Evolutionary conservation across 805 yeast species (phyloP).

Genomic region (Metschnikowia shivogae): DNA sequence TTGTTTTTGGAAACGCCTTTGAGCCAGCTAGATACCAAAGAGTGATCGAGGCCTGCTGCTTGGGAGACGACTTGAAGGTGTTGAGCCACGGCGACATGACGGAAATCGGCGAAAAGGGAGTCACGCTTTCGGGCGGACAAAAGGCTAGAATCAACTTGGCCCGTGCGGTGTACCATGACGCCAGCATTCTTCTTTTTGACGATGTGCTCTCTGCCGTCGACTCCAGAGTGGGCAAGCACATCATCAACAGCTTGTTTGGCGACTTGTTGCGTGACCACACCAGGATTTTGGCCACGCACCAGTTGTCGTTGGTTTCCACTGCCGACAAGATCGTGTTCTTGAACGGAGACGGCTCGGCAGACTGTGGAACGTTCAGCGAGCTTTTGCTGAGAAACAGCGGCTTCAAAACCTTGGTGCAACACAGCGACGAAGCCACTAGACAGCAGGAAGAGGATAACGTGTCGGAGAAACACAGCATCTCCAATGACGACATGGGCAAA

Average conservation of each 20-base stretch:
- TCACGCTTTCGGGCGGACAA: conserved; percentile 44
- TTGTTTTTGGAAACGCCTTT: conserved; percentile 33
- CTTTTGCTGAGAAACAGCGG: conserved; percentile 35
- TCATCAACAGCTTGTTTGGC: conserved; percentile 31
- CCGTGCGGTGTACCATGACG: conserved; percentile 36
- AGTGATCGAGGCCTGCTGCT: conserved; percentile 36
- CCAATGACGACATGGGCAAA: conserved; percentile 5
- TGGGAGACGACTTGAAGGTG: conserved; percentile 33
- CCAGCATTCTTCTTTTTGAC: conserved; percentile 35
- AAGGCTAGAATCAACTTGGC: conserved; percentile 44
- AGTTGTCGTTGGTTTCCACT: conserved; percentile 33
- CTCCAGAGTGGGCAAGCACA: conserved; percentile 40
- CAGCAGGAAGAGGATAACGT: conserved; percentile 30
- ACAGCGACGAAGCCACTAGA: conserved; percentile 26
- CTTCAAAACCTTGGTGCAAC: conserved; percentile 51
- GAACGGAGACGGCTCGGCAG: conserved; percentile 40
- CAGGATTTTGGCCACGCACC: conserved; percentile 41
- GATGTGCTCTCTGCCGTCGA: conserved; percentile 46
- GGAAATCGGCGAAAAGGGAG: conserved; percentile 44
- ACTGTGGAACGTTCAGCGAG: conserved; percentile 33
- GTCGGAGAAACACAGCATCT: conserved; percentile 3
- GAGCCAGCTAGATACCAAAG: conserved; percentile 26
- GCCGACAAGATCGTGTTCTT: conserved; percentile 39
- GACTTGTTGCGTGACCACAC: conserved; percentile 33
- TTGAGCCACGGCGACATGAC: conserved; percentile 38